Evolutionary conservation across 305 asterid genomes (phyloP).

Genomic region (Monarda citriodora): DNA sequence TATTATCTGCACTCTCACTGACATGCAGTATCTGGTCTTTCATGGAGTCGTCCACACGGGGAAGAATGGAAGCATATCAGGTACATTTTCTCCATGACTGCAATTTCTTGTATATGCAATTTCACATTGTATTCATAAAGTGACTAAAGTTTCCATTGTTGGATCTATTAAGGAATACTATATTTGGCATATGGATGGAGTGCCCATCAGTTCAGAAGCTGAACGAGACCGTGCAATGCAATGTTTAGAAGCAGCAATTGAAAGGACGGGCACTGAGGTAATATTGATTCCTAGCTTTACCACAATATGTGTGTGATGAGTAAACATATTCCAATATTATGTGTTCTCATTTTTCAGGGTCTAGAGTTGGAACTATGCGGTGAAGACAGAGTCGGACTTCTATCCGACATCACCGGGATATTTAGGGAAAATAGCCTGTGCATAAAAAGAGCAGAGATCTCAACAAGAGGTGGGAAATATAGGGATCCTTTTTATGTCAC

Average conservation of each 20-base stretch:
- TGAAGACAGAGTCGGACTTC: conserved; percentile 72
- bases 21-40: conserved; percentile 81
- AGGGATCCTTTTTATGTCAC: conserved; percentile 71
- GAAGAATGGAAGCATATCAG: conserved; percentile 74
- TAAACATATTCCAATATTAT: conserved; percentile 3
- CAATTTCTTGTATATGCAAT: neutral
- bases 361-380: conserved; percentile 63
- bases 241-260: conserved; percentile 86
- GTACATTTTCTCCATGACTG: conserved; percentile 21
- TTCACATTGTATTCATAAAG: neutral
- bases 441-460: conserved; percentile 81
- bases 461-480: conserved; percentile 64
- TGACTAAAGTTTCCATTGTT: neutral
- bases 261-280: conserved; percentile 73
- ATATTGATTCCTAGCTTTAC: conserved; percentile 10
- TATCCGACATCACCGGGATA: conserved; percentile 73
- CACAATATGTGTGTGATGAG: conserved; percentile 6
- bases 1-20: conserved; percentile 77
- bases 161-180: conserved; percentile 67
- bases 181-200: conserved; percentile 81
- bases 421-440: conserved; percentile 75
- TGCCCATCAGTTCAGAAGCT: conserved; percentile 78
- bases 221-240: conserved; percentile 77
- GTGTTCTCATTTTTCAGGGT: conserved; percentile 37
- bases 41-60: conserved; percentile 85